These are phyloP conservation scores for Macadamia tetraphylla DNA, from an alignment of 164 flowering plant species.

Conservation along the genomic window DNA sequence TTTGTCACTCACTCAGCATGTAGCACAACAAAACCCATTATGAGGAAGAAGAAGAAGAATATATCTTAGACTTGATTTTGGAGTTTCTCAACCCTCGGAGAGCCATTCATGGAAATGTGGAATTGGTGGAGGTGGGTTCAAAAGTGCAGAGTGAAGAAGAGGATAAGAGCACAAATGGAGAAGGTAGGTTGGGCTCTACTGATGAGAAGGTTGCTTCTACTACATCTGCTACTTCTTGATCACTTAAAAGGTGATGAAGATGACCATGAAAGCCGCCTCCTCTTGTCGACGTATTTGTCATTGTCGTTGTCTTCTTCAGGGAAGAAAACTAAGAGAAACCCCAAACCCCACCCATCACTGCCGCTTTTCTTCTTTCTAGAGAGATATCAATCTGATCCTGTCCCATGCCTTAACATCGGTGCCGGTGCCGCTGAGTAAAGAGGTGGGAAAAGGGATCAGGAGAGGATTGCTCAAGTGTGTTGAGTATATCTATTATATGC, in stretches of 20 bases:
- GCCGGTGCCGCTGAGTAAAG: too few relatives aligned
- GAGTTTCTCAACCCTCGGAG: slow-evolving; percentile 3
- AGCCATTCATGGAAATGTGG: slow-evolving; percentile 26
- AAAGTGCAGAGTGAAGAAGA: slow-evolving; percentile 69
- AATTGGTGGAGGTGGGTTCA: slow-evolving; percentile 28
- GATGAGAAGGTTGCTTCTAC: slow-evolving; percentile 24
- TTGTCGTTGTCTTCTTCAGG: not conserved
- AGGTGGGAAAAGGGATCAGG: too few relatives aligned
- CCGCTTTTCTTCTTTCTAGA: not conserved
- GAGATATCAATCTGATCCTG: not conserved
- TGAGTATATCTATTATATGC: too few relatives aligned
- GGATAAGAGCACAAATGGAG: slow-evolving; percentile 52
- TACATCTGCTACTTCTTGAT: slow-evolving; percentile 4
- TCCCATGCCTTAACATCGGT: too few relatives aligned
- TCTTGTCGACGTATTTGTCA: not conserved
- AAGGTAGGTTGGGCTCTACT: slow-evolving; percentile 70
- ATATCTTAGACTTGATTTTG: not conserved
- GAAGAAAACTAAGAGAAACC: slow-evolving; percentile 1
- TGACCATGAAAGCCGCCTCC: not conserved
- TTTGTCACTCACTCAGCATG: too few relatives aligned
- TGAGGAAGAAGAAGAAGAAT: not conserved
- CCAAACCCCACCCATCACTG: not conserved
- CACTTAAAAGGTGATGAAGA: not conserved
- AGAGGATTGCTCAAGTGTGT: too few relatives aligned
- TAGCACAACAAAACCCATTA: not conserved